Conservation (phyloP, 345 rosid genomes). For the Lepidium didymum region DNA sequence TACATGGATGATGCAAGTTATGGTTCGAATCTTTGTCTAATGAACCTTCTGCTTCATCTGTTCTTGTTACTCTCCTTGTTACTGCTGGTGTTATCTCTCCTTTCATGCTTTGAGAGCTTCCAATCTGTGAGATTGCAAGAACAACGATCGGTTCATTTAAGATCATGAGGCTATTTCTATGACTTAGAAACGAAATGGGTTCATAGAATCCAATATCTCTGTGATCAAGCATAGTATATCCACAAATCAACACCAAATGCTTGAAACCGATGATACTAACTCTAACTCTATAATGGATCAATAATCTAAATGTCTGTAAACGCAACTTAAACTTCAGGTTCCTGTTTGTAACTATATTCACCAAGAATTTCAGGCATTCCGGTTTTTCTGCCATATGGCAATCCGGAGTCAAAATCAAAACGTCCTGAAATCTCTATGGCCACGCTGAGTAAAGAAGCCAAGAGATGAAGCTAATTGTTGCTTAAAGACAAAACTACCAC, state of each 20-base stretch:
- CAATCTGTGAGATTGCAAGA: conserved; percentile 1
- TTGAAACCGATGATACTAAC: neutral
- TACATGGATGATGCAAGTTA: conserved; percentile 18
- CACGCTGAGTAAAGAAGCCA: neutral
- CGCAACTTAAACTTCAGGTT: neutral
- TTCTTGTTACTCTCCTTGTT: conserved; percentile 6
- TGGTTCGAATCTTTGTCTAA: conserved; percentile 11
- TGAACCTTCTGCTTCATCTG: conserved; percentile 4
- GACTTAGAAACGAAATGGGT: neutral
- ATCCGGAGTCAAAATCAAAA: neutral
- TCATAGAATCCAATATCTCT: neutral
- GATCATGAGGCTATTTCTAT: neutral
- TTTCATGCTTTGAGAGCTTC: conserved; percentile 15
- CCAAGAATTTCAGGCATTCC: neutral
- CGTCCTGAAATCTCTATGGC: neutral
- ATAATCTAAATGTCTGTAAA: neutral
- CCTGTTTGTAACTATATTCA: neutral
- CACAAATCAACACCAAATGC: neutral
- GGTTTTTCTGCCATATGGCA: neutral
- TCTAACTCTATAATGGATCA: neutral
- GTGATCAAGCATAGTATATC: neutral
- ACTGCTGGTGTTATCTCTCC: conserved; percentile 24
- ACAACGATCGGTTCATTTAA: neutral
- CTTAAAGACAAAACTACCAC: neutral
- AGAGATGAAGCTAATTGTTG: neutral